Evolutionary conservation across 192 early-diverging fungal genomes (phyloP).

Genomic region (Coemansia sp.): DNA sequence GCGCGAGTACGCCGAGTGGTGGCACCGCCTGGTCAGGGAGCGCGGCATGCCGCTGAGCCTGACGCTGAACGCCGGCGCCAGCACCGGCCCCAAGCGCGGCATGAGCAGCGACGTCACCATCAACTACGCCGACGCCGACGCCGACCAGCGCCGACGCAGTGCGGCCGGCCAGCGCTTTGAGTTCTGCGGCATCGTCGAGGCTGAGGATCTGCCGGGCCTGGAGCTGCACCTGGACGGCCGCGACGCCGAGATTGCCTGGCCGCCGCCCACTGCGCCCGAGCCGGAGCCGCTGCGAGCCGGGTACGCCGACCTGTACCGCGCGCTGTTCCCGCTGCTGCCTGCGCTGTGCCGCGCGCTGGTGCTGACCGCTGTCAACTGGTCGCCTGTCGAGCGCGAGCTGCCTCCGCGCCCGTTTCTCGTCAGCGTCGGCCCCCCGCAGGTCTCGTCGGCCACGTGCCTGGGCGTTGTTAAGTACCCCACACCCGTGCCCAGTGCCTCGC

Average conservation of each 20-base stretch:
- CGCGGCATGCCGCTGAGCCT: constrained; percentile 52
- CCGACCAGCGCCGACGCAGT: constrained; percentile 3
- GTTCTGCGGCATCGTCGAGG: constrained; percentile 51
- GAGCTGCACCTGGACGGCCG: constrained; percentile 33
- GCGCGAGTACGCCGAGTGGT: constrained; percentile 57
- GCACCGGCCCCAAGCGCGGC: constrained; percentile 1
- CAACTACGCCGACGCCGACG: constrained; percentile 23
- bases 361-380: constrained; percentile 44
- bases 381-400: constrained; percentile 49
- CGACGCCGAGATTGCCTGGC: constrained; percentile 18
- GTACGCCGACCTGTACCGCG: constrained; percentile 22
- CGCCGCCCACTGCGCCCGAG: constrained; percentile 16
- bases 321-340: constrained; percentile 48
- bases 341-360: constrained; percentile 36
- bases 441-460: constrained; percentile 34
- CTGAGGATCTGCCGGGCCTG: constrained; percentile 48
- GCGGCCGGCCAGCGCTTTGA: constrained; percentile 16
- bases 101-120: constrained; percentile 41
- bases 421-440: constrained; percentile 19
- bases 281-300: constrained; percentile 12
- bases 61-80: constrained; percentile 24
- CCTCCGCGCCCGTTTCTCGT: constrained; percentile 27
- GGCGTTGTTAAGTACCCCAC: constrained; percentile 43
- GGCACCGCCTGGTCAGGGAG: constrained; percentile 38
- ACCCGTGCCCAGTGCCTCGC: background rate